Conservation (phyloP, 371 early-diverging fungal species). For the Conidiobolus incongruus region DNA sequence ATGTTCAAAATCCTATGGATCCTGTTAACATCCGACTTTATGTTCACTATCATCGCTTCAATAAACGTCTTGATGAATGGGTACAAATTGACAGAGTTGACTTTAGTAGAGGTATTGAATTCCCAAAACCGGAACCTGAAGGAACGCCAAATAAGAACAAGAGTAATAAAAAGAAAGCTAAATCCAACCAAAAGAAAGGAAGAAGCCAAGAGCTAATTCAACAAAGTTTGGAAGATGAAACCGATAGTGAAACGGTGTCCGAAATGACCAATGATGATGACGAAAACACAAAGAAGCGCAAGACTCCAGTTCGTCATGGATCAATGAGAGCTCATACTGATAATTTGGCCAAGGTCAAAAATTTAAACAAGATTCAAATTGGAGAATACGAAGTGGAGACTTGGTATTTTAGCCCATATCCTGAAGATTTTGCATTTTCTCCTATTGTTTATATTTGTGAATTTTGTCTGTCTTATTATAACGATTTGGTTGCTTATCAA, state of each 20-base stretch:
- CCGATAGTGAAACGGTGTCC: constrained; percentile 8
- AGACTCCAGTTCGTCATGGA: constrained; percentile 72
- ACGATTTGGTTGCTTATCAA: constrained; percentile 28
- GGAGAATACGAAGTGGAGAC: constrained; percentile 85
- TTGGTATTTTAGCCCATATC: constrained; percentile 97
- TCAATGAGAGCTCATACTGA: constrained; percentile 87
- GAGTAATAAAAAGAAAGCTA: constrained; percentile 9
- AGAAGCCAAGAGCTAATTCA: constrained; percentile 10
- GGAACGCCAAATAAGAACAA: constrained; percentile 5
- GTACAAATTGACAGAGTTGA: constrained; percentile 49
- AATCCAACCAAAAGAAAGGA: constrained; percentile 6
- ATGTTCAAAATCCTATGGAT: background rate
- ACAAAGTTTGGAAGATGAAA: constrained; percentile 12
- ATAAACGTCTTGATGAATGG: constrained; percentile 99
- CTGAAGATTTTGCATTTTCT: constrained; percentile 51
- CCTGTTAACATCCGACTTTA: constrained; percentile 26
- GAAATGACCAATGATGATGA: constrained; percentile 9
- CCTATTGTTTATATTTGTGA: constrained; percentile 72
- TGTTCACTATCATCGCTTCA: constrained; percentile 95
- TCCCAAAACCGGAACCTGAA: constrained; percentile 22
- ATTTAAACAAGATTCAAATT: constrained; percentile 79
- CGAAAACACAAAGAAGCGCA: constrained; percentile 77
- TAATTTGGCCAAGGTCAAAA: constrained; percentile 85
- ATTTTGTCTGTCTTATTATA: constrained; percentile 73
- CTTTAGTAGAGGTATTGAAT: constrained; percentile 43